phyloP scores from a whole-genome alignment of 2,329 filamentous ascomycete genomes.

The Monosporascus sp. region DNA sequence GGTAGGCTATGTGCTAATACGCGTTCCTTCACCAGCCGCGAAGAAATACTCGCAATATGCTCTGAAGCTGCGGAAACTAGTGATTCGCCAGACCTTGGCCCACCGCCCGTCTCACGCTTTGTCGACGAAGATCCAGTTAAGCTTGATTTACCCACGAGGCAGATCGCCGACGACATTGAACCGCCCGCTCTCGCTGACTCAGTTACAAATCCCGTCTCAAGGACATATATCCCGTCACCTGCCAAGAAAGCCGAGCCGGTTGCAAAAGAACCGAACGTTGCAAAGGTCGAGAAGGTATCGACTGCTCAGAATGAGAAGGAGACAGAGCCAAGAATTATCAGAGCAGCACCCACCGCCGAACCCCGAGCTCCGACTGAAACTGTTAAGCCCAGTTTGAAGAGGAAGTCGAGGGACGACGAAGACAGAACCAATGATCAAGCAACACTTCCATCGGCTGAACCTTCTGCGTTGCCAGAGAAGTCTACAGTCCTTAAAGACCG shows the following conservation, averaged over 20 bases:
- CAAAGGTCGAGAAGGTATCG: constrained; percentile 1
- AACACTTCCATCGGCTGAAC: constrained; percentile 9
- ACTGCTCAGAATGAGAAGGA: constrained; percentile 1
- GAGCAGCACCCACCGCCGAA: constrained; percentile 5
- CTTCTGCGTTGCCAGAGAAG: constrained; percentile 23
- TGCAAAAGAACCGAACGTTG: not conserved
- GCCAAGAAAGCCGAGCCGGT: constrained; percentile 5
- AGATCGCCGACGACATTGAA: constrained; percentile 6
- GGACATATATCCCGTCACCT: constrained; percentile 1
- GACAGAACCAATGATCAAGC: constrained; percentile 38
- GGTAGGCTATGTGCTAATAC: constrained; percentile 17
- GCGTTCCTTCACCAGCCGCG: constrained; percentile 35
- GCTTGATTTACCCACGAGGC: constrained; percentile 40
- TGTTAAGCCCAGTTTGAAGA: constrained; percentile 48
- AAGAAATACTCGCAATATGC: constrained; percentile 58
- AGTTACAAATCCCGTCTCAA: constrained; percentile 1
- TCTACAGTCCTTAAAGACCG: constrained; percentile 26
- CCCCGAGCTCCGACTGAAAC: constrained; percentile 15
- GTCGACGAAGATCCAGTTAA: constrained; percentile 53
- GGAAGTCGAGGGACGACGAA: constrained; percentile 52
- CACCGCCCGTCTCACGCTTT: constrained; percentile 54
- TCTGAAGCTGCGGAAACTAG: constrained; percentile 42
- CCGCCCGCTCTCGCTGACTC: constrained; percentile 7
- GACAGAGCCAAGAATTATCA: not conserved
- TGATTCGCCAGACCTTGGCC: constrained; percentile 65